Percentiles rank a stretch among this genome's conserved stretches.
Conservation (phyloP, 352 stramenopile species). For the Phytophthora pistaciae region DNA sequence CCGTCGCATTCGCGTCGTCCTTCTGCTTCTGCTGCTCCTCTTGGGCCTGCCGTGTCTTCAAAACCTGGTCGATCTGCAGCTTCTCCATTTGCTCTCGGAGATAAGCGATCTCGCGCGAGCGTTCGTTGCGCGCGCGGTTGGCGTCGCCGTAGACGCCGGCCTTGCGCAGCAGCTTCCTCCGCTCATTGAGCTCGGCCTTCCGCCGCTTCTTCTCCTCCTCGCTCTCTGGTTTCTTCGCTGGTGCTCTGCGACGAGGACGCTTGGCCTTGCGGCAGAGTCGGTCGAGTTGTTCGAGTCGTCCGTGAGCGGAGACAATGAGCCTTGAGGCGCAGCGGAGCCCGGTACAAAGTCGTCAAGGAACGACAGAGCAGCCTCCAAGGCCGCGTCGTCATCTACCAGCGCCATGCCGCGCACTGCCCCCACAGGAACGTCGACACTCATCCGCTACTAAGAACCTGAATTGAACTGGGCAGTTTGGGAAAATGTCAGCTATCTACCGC, state of each 20-base stretch:
- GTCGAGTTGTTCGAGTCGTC: neutral
- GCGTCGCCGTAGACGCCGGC: conserved; percentile 33
- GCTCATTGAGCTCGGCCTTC: conserved; percentile 15
- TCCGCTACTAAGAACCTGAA: conserved; percentile 5
- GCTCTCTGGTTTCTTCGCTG: neutral
- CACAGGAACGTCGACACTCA: conserved; percentile 12
- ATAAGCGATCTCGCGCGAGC: conserved; percentile 44
- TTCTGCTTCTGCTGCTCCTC: neutral
- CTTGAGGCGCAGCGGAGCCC: neutral
- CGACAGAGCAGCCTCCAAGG: conserved; percentile 12
- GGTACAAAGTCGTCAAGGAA: conserved; percentile 18
- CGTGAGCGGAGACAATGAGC: neutral
- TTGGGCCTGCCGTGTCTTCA: neutral
- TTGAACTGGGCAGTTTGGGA: too few species aligned
- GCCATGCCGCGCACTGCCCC: conserved; percentile 33
- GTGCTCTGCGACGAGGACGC: neutral
- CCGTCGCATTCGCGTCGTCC: neutral
- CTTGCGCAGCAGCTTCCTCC: conserved; percentile 23
- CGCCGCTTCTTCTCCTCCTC: conserved; percentile 18
- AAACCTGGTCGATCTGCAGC: conserved; percentile 37
- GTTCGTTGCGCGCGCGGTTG: conserved; percentile 42
- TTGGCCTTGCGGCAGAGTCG: neutral
- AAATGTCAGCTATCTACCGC: neutral
- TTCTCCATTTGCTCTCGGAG: conserved; percentile 40
- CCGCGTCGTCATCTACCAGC: conserved; percentile 16